Evolutionary conservation across 495 filamentous ascomycete species (phyloP).

Genomic region (Pyronema domesticum): DNA sequence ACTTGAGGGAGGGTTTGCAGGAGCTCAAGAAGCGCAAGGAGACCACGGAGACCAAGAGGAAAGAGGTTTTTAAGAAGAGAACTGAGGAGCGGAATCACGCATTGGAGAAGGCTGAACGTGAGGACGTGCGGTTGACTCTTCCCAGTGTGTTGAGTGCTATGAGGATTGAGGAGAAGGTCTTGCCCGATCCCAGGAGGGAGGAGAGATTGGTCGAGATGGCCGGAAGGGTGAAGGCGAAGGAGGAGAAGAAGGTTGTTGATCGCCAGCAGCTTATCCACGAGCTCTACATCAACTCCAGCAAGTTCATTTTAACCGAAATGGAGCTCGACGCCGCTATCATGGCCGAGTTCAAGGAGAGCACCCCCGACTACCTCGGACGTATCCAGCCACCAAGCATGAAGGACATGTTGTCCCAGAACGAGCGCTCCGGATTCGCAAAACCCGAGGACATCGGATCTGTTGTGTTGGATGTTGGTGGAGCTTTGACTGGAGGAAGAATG

Average conservation of each 20-base stretch:
- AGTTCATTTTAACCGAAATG: slow-evolving; percentile 46
- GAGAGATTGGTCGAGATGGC: slow-evolving; percentile 24
- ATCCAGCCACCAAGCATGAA: no score
- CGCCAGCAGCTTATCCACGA: slow-evolving; percentile 37
- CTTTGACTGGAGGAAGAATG: slow-evolving; percentile 3
- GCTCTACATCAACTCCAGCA: slow-evolving; percentile 45
- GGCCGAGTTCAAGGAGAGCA: slow-evolving; percentile 37
- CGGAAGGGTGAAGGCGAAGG: slow-evolving; percentile 23
- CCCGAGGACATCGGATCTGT: neutral
- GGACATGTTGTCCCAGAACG: slow-evolving; percentile 25
- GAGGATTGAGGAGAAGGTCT: slow-evolving; percentile 11
- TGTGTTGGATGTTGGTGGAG: slow-evolving; percentile 1
- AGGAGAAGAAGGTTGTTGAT: slow-evolving; percentile 28
- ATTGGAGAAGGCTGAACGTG: slow-evolving; percentile 34
- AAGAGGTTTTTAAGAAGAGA: slow-evolving; percentile 5
- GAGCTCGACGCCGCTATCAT: slow-evolving; percentile 46
- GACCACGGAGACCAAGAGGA: neutral
- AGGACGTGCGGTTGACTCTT: slow-evolving; percentile 46
- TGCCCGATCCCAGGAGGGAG: slow-evolving; percentile 34
- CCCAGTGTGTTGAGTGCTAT: slow-evolving; percentile 30
- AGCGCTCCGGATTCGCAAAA: neutral
- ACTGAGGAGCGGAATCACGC: slow-evolving; percentile 30
- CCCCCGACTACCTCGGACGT: slow-evolving; percentile 35
- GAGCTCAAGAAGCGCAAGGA: slow-evolving; percentile 41
- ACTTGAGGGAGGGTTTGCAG: slow-evolving; percentile 44